phyloP scores from a whole-genome alignment of 345 rosid species.

The Trapa bicornis region DNA sequence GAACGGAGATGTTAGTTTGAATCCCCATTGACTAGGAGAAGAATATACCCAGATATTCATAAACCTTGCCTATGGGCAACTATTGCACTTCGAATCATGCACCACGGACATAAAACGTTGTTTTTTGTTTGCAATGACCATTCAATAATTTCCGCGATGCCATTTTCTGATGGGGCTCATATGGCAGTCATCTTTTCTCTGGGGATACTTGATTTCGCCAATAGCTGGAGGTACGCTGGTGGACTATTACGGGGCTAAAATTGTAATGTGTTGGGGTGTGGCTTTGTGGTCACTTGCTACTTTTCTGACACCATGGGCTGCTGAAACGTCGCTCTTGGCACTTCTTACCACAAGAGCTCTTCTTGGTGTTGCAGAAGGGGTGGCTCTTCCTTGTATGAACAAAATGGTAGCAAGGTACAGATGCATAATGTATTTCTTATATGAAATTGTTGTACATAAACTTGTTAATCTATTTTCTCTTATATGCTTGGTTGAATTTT shows the following conservation, averaged over 20 bases:
- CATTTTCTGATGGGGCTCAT: conserved; percentile 10
- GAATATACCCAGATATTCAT: no score
- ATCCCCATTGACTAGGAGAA: neutral
- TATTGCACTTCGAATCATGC: neutral
- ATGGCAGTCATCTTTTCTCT: conserved; percentile 76
- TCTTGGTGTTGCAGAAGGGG: conserved; percentile 96
- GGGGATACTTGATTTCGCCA: conserved; percentile 95
- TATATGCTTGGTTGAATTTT: conserved; percentile 1
- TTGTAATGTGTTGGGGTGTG: conserved; percentile 90
- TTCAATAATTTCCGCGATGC: neutral
- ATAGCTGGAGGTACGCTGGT: conserved; percentile 86
- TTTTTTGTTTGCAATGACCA: neutral
- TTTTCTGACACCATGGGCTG: conserved; percentile 92
- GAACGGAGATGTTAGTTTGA: neutral
- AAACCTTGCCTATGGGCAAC: neutral
- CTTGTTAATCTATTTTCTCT: neutral
- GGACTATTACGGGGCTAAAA: conserved; percentile 85
- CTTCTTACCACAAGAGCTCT: conserved; percentile 59
- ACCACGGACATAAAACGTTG: no score
- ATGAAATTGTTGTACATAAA: conserved; percentile 10
- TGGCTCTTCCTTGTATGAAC: conserved; percentile 98
- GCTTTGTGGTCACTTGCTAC: conserved; percentile 90
- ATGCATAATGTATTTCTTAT: conserved; percentile 5
- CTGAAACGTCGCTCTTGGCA: conserved; percentile 60
- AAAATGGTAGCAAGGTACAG: conserved; percentile 86